These are phyloP conservation scores for Neurospora terricola DNA, from an alignment of 495 filamentous ascomycete species.

Conservation along the genomic window DNA sequence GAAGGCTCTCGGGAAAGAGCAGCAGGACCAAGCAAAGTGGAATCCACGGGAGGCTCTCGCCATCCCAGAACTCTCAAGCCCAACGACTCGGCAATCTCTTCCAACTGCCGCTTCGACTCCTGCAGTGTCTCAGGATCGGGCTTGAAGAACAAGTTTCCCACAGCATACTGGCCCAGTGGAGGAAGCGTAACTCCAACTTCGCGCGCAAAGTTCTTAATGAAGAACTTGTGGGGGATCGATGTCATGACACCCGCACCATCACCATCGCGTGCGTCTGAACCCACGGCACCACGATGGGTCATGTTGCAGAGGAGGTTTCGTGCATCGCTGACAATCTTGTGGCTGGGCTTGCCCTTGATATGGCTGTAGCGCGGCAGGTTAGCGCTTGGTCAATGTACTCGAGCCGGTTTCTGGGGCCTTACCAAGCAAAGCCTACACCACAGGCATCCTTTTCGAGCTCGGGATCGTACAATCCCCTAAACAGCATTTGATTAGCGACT, in stretches of 20 bases:
- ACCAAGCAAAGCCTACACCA: constrained; percentile 99
- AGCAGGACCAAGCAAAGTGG: constrained; percentile 84
- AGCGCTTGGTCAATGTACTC: background rate
- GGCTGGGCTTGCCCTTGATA: constrained; percentile 94
- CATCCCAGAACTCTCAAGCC: constrained; percentile 90
- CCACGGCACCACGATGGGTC: constrained; percentile 98
- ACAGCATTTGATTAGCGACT: constrained; percentile 1
- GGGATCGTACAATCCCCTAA: constrained; percentile 84
- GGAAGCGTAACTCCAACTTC: constrained; percentile 81
- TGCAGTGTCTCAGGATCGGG: constrained; percentile 80
- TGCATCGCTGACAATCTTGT: constrained; percentile 99
- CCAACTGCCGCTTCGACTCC: constrained; percentile 79
- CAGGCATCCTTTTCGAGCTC: constrained; percentile 98
- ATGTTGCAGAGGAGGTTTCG: constrained; percentile 97
- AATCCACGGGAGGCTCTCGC: constrained; percentile 92
- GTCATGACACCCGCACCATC: constrained; percentile 99
- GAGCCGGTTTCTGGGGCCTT: constrained; percentile 27
- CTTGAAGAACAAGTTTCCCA: constrained; percentile 98
- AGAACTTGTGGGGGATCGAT: constrained; percentile 97
- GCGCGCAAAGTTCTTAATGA: constrained; percentile 93
- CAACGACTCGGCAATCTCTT: constrained; percentile 80
- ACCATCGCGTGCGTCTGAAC: constrained; percentile 93
- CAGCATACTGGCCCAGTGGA: constrained; percentile 86
- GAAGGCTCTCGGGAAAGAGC: constrained; percentile 88
- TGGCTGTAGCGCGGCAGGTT: constrained; percentile 46